phyloP scores from a whole-genome alignment of 148 eudicot species.

The Amaranthus hypochondriacus region DNA sequence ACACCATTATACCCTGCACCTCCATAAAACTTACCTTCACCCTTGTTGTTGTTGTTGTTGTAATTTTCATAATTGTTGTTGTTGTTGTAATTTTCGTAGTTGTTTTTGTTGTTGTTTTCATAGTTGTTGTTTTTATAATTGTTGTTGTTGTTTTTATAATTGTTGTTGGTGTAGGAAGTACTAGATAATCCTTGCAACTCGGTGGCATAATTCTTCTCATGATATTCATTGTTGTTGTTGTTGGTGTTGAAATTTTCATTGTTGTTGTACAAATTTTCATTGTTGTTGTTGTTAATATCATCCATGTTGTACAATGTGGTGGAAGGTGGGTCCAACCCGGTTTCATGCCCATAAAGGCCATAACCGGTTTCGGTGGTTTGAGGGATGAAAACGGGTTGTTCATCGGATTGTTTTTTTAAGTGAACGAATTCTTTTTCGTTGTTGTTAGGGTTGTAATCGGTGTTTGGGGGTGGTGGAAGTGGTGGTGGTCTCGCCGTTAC shows the following conservation, averaged over 20 bases:
- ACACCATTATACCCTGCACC: constrained; percentile 22
- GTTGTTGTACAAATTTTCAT: constrained; percentile 15
- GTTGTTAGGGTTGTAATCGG: constrained; percentile 2
- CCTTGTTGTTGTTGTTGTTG: not conserved
- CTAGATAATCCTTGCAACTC: constrained; percentile 20
- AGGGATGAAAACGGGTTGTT: constrained; percentile 49
- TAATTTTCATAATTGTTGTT: not conserved
- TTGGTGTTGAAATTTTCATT: constrained; percentile 10
- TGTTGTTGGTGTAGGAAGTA: constrained; percentile 12
- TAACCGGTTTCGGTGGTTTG: constrained; percentile 45
- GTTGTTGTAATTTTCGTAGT: constrained; percentile 7
- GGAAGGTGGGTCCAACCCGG: constrained; percentile 48
- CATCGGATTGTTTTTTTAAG: constrained; percentile 22
- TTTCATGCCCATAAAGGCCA: constrained; percentile 63
- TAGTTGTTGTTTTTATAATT: not conserved
- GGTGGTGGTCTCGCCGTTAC: constrained; percentile 12
- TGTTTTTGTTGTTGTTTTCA: constrained; percentile 3
- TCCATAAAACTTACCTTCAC: not conserved
- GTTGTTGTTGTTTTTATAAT: constrained; percentile 14
- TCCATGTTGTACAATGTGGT: constrained; percentile 19
- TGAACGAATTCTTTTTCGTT: constrained; percentile 12
- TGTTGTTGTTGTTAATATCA: constrained; percentile 18
- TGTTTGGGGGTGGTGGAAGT: constrained; percentile 17
- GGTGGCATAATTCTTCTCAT: constrained; percentile 25
- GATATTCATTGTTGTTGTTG: not conserved